Conservation (phyloP, 2,329 filamentous ascomycete species). For the Pyrenochaeta sp. region DNA sequence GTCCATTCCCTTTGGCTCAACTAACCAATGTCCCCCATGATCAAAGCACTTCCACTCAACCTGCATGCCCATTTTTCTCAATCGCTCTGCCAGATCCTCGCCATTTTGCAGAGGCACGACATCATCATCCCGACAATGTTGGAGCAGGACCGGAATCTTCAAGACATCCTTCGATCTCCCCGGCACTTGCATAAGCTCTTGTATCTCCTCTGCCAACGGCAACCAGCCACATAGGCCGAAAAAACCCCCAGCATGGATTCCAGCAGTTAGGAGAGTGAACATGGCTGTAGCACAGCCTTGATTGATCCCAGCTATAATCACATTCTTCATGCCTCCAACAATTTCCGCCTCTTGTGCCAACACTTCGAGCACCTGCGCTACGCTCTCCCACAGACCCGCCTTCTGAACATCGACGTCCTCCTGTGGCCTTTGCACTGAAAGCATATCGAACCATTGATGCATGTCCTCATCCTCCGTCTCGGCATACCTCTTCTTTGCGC, state of each 20-base stretch:
- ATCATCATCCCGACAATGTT: conserved; percentile 53
- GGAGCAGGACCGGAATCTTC: conserved; percentile 55
- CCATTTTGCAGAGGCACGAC: conserved; percentile 53
- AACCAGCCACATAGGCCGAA: conserved; percentile 34
- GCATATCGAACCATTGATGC: conserved; percentile 64
- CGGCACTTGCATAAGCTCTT: not conserved
- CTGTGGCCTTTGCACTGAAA: conserved; percentile 52
- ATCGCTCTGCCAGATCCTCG: conserved; percentile 40
- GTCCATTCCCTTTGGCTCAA: conserved; percentile 58
- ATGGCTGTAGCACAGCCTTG: conserved; percentile 33
- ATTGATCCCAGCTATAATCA: conserved; percentile 34
- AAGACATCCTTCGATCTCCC: not conserved
- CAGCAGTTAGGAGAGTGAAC: conserved; percentile 10
- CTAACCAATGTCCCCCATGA: conserved; percentile 57
- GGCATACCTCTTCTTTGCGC: conserved; percentile 44
- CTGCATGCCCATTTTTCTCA: conserved; percentile 47
- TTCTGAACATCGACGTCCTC: conserved; percentile 55
- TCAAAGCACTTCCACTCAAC: conserved; percentile 53
- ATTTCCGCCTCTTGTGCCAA: conserved; percentile 20
- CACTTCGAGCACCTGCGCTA: conserved; percentile 37
- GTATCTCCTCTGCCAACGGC: conserved; percentile 18
- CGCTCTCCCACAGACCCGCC: conserved; percentile 52
- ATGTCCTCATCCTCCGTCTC: conserved; percentile 31
- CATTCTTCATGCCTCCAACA: conserved; percentile 6
- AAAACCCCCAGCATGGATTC: conserved; percentile 20